These are phyloP conservation scores for Amylocystis lapponica DNA, from an alignment of 768 basidiomycete genomes.

Conservation along the genomic window DNA sequence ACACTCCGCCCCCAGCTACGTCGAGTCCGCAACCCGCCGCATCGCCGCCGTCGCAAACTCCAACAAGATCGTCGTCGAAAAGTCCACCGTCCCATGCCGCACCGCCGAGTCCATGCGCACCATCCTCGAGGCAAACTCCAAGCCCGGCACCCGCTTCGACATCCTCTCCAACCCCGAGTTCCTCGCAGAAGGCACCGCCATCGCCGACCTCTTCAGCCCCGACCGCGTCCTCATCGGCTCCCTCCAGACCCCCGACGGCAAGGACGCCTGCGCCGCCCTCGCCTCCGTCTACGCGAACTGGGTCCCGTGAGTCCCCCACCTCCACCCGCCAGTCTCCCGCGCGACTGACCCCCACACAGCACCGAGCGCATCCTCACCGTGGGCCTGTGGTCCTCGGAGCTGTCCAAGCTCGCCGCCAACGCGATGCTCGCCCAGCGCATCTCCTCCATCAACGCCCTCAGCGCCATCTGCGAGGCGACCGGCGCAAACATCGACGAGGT, in stretches of 20 bases:
- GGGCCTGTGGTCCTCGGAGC: constrained; percentile 97
- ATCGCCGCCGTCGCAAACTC: constrained; percentile 88
- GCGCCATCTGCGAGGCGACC: constrained; percentile 97
- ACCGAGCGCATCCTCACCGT: constrained; percentile 82
- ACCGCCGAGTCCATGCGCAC: constrained; percentile 99
- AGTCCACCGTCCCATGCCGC: constrained; percentile 97
- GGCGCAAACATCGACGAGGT: constrained; percentile 99
- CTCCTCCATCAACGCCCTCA: constrained; percentile 95
- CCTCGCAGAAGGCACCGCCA: constrained; percentile 97
- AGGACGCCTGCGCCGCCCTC: constrained; percentile 71
- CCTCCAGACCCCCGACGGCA: constrained; percentile 83
- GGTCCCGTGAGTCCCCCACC: constrained; percentile 65
- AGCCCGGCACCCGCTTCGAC: constrained; percentile 85
- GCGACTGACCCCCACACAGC: constrained; percentile 28
- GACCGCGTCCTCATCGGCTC: constrained; percentile 98
- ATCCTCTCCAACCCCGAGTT: constrained; percentile 99
- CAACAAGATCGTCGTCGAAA: constrained; percentile 98
- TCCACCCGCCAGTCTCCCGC: constrained; percentile 3
- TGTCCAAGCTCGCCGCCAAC: constrained; percentile 97
- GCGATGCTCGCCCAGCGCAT: constrained; percentile 99
- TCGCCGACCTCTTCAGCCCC: constrained; percentile 78
- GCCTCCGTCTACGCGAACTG: constrained; percentile 89
- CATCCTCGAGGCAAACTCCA: constrained; percentile 97
- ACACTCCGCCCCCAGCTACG: constrained; percentile 58
- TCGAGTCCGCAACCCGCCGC: constrained; percentile 93